Percentiles rank a stretch among this genome's conserved stretches.
These are phyloP conservation scores for Drechslera avenae DNA, from an alignment of 2,329 filamentous ascomycete species.

Conservation along the genomic window DNA sequence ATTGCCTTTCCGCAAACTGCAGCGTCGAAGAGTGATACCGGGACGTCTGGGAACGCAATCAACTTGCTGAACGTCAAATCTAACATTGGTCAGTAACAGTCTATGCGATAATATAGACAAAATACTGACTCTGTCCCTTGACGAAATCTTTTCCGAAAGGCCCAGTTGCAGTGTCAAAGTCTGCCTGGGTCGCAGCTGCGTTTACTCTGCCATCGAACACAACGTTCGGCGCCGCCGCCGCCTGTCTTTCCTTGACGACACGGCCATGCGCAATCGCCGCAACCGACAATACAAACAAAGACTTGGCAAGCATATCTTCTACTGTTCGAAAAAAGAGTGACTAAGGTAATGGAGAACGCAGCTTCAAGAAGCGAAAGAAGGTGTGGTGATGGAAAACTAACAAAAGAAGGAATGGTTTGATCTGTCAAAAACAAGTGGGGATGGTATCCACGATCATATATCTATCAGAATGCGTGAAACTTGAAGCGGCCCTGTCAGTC, in stretches of 20 bases:
- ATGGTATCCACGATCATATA: too few species aligned
- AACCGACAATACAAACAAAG: conserved; percentile 3
- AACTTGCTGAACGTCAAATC: too few species aligned
- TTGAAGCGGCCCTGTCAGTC: too few species aligned
- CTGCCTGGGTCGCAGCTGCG: conserved; percentile 5
- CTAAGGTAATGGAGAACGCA: too few species aligned
- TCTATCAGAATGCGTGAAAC: too few species aligned
- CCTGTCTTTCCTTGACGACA: background rate
- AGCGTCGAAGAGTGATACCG: conserved; percentile 9
- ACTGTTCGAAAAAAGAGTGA: too few species aligned
- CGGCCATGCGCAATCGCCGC: background rate
- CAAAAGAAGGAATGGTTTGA: too few species aligned
- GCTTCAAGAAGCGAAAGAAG: too few species aligned
- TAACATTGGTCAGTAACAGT: too few species aligned
- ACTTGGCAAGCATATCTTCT: conserved; percentile 3
- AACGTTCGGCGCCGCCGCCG: conserved; percentile 1
- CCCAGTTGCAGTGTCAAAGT: conserved; percentile 15
- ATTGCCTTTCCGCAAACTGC: conserved; percentile 13
- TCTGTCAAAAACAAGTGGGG: too few species aligned
- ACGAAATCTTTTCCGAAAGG: conserved; percentile 16
- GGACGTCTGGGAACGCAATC: conserved; percentile 2
- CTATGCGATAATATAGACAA: background rate
- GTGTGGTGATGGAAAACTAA: too few species aligned
- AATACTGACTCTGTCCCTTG: conserved; percentile 17
- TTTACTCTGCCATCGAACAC: conserved; percentile 21